These are phyloP conservation scores for Jatropha podagrica DNA, from an alignment of 441 rosid genomes.

Conservation along the genomic window DNA sequence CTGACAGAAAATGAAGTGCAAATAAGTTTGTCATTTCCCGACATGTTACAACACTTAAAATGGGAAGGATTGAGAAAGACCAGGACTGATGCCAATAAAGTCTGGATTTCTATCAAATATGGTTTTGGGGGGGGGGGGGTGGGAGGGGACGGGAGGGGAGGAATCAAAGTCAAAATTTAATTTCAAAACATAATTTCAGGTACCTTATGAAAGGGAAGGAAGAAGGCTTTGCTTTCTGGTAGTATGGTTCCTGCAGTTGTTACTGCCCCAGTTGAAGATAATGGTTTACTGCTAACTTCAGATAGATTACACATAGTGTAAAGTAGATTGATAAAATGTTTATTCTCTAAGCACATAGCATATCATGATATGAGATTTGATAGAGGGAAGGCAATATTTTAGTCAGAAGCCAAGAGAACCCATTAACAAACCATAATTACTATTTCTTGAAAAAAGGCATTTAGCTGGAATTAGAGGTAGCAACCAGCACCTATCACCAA, in stretches of 20 bases:
- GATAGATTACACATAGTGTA: not conserved
- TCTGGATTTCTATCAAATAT: not conserved
- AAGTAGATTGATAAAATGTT: not conserved
- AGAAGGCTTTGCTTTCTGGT: not conserved
- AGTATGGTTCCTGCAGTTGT: not conserved
- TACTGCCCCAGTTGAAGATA: not conserved
- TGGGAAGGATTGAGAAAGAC: not conserved
- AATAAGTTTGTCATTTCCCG: not conserved
- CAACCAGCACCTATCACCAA: not conserved
- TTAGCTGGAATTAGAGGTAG: not conserved
- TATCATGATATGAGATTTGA: not conserved
- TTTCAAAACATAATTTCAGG: not conserved
- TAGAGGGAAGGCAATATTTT: not conserved
- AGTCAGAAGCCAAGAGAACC: not conserved
- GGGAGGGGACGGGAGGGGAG: no score
- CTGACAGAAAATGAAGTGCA: not conserved
- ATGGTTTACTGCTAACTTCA: not conserved
- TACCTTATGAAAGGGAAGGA: not conserved
- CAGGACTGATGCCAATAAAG: not conserved
- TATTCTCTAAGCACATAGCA: not conserved
- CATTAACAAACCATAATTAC: slow-evolving; percentile 6
- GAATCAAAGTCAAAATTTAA: not conserved
- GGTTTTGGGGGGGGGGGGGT: no score
- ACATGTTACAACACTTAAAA: not conserved
- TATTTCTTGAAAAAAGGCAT: not conserved